A percentile compares a stretch with the other conserved stretches of the same genome.
phyloP scores from a whole-genome alignment of 2,329 filamentous ascomycete genomes.

The Aspergillus cejpii region DNA sequence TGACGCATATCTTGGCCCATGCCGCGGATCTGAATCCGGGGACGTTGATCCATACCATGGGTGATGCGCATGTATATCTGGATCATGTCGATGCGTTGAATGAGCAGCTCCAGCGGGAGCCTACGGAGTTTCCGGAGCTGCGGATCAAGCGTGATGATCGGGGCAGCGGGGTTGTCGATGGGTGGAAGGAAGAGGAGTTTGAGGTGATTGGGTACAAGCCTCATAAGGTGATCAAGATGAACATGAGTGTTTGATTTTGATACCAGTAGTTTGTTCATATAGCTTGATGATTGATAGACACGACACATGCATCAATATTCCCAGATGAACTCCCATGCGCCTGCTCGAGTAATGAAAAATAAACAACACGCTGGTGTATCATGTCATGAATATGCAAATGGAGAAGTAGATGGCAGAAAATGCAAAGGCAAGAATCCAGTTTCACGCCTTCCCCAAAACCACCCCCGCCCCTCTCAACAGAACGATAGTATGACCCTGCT shows the following conservation, averaged over 20 bases:
- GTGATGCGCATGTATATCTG: slow-evolving; percentile 91
- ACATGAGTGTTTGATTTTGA: slow-evolving; percentile 75
- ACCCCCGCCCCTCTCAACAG: slow-evolving; percentile 76
- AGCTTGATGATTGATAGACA: not conserved
- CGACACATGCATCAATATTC: slow-evolving; percentile 2
- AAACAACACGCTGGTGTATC: not conserved
- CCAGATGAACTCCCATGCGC: slow-evolving; percentile 6
- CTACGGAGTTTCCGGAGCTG: slow-evolving; percentile 71
- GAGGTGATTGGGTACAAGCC: slow-evolving; percentile 81
- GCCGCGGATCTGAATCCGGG: slow-evolving; percentile 79
- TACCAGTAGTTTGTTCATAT: slow-evolving; percentile 14
- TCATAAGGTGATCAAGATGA: slow-evolving; percentile 90
- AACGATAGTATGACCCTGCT: slow-evolving; percentile 84
- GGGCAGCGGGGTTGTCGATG: slow-evolving; percentile 82
- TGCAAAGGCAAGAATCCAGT: slow-evolving; percentile 6
- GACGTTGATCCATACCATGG: slow-evolving; percentile 89
- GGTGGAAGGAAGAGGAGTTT: slow-evolving; percentile 84
- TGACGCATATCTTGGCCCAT: slow-evolving; percentile 92
- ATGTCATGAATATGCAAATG: slow-evolving; percentile 4
- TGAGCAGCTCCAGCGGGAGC: slow-evolving; percentile 72
- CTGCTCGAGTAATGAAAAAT: not conserved
- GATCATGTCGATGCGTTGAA: slow-evolving; percentile 87
- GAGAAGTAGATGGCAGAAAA: not conserved
- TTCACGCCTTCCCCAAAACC: slow-evolving; percentile 57
- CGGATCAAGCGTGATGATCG: slow-evolving; percentile 62